Conservation (phyloP, 2,329 filamentous ascomycete species). For the Ceratocystis huliohia region DNA sequence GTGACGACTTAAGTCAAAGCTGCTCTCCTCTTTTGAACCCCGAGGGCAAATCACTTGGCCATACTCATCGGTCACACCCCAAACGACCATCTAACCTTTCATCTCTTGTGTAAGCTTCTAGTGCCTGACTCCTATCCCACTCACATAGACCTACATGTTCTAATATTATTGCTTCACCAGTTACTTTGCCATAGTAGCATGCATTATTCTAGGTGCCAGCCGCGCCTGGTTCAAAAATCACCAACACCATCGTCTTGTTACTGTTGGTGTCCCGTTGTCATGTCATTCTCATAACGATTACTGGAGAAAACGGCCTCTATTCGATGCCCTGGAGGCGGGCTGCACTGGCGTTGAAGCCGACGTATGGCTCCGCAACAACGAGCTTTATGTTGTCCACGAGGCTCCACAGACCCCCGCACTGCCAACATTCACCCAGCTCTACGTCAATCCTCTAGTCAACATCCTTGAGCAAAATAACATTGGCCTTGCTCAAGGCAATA, state of each 20-base stretch:
- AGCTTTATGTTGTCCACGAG: conserved; percentile 50
- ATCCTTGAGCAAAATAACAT: conserved; percentile 42
- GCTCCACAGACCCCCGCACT: conserved; percentile 29
- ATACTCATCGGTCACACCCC: no score
- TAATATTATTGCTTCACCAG: background rate
- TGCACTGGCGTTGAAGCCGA: conserved; percentile 57
- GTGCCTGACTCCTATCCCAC: background rate
- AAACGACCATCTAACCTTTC: no score
- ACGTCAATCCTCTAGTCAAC: conserved; percentile 49
- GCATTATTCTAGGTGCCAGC: conserved; percentile 3
- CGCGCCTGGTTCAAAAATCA: background rate
- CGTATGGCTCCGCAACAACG: conserved; percentile 46
- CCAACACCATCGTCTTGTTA: conserved; percentile 19
- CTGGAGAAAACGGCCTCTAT: conserved; percentile 50
- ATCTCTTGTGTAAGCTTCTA: background rate
- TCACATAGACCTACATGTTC: background rate
- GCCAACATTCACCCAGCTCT: conserved; percentile 48
- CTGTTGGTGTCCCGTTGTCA: conserved; percentile 36
- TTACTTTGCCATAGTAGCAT: conserved; percentile 1
- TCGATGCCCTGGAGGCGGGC: conserved; percentile 46
- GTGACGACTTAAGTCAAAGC: no score
- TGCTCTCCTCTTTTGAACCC: no score
- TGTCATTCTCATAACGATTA: conserved; percentile 64
- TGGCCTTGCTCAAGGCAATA: conserved; percentile 31
- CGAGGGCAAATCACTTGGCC: no score